phyloP scores from a whole-genome alignment of 192 early-diverging fungal species.

The Physocladia obscura region DNA sequence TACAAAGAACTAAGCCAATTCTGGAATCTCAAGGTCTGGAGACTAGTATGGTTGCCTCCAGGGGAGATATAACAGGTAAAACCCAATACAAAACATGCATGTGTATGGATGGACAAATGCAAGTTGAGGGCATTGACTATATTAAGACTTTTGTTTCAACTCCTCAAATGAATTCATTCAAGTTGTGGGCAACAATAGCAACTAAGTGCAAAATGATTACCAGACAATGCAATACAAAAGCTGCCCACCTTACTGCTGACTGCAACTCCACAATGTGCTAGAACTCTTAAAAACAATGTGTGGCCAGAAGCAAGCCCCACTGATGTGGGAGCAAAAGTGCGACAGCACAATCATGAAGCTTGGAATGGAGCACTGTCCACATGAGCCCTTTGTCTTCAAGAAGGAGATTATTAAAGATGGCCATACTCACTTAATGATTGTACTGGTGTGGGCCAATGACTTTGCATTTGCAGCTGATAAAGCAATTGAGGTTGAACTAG shows the following conservation, averaged over 20 bases:
- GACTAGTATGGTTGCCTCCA: too few species aligned
- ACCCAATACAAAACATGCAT: too few species aligned
- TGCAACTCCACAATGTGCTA: neutral
- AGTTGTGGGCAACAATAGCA: neutral
- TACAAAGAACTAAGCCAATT: slow-evolving; percentile 5
- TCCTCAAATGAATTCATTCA: neutral
- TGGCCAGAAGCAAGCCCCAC: slow-evolving; percentile 2
- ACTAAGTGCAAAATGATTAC: neutral
- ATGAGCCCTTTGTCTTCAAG: neutral
- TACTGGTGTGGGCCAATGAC: neutral
- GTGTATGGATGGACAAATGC: too few species aligned
- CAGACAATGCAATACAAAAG: neutral
- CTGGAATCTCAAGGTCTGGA: neutral
- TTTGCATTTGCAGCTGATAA: neutral
- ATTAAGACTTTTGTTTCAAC: neutral
- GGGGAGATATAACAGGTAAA: too few species aligned
- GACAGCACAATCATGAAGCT: neutral
- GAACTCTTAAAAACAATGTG: neutral
- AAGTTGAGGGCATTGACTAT: too few species aligned
- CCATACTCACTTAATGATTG: neutral
- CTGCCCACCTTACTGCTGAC: too few species aligned
- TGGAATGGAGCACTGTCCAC: neutral
- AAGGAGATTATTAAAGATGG: neutral
- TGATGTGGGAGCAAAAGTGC: neutral
- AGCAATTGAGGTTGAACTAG: neutral